Percentiles rank a stretch among this genome's conserved stretches.
Evolutionary conservation across 345 rosid genomes (phyloP).

Genomic region (Corchorus capsularis): DNA sequence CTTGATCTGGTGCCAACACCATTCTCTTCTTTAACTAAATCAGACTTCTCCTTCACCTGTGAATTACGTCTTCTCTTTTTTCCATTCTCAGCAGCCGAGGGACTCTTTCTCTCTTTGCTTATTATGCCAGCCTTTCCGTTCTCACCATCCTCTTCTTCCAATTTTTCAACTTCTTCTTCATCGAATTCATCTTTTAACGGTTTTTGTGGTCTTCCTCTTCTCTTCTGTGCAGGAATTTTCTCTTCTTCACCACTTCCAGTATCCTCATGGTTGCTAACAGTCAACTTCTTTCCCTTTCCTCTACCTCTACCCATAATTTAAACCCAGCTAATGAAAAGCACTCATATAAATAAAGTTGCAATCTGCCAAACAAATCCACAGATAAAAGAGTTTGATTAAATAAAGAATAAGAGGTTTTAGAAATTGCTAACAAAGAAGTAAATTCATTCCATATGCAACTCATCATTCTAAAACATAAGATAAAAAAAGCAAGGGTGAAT

Average conservation of each 20-base stretch:
- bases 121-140: constrained; percentile 37
- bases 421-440: not conserved
- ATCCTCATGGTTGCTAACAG: constrained; percentile 54
- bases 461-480: not conserved
- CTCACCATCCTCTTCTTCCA: constrained; percentile 56
- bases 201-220: constrained; percentile 75
- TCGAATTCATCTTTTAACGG: constrained; percentile 61
- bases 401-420: not conserved
- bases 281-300: constrained; percentile 62
- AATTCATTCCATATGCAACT: not conserved
- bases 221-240: constrained; percentile 65
- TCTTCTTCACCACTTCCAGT: constrained; percentile 66
- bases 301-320: constrained; percentile 77
- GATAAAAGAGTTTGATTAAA: not conserved
- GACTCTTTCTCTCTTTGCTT: constrained; percentile 45
- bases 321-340: constrained; percentile 16
- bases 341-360: constrained; percentile 31
- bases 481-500: not conserved
- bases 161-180: constrained; percentile 51
- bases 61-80: constrained; percentile 60
- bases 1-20: constrained; percentile 47
- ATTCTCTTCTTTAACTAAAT: constrained; percentile 53
- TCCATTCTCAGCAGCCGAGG: constrained; percentile 49
- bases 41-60: constrained; percentile 52
- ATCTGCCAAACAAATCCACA: constrained; percentile 30